Base-by-base conservation (phyloP, 2,329 filamentous ascomycete species). In the Phialocephala sp. region DNA sequence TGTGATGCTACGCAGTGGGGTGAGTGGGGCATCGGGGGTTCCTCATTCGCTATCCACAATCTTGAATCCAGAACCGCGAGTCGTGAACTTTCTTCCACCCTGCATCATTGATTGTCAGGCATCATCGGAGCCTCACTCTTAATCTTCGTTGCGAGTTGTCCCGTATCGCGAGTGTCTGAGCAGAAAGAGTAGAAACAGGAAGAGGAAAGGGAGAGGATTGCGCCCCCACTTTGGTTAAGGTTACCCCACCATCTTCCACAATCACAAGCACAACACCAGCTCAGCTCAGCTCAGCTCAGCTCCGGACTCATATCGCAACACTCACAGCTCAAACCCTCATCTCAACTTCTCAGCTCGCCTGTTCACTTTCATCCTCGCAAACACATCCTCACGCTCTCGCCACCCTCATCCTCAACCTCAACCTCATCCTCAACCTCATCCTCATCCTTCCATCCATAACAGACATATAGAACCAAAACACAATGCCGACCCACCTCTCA, bases 401-500 rank as follows among this genome's bases (percentile, higher is more conserved):
- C n/a, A n/a, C n/a, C n/a, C n/a, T n/a, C n/a, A n/a, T n/a, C n/a
- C n/a, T n/a, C n/a, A n/a, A n/a, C n/a, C n/a, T n/a, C 45, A 22
- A 50, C n/a, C 6, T 50, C 47, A 52, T 14, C 22, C 11, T 18
- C 47, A 52, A 2, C 18, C 22, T 32, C 4, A 24, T 32, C 22
- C 6, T 54, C 50, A 54, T 14, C 24, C 12, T 24, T 14, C n/a
- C 18, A 14, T n/a, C 45, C 8, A 11, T 8, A 11, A 22, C 45
- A 2, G 22, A 18, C 11, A 32, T n/a, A 18, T 1, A 54, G 5
- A 18, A 6, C 9, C 12, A 27, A 54, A 54, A 6, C 27, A 32
- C 27, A 18, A 65, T 65, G 63, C 36, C 63, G 1, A 52, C 63
- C 4, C 56, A 61, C 39, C 58, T 65, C 41, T 57, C 47, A 18